phyloP scores from a whole-genome alignment of 179 eudicot species.

The Corrigiola litoralis region DNA sequence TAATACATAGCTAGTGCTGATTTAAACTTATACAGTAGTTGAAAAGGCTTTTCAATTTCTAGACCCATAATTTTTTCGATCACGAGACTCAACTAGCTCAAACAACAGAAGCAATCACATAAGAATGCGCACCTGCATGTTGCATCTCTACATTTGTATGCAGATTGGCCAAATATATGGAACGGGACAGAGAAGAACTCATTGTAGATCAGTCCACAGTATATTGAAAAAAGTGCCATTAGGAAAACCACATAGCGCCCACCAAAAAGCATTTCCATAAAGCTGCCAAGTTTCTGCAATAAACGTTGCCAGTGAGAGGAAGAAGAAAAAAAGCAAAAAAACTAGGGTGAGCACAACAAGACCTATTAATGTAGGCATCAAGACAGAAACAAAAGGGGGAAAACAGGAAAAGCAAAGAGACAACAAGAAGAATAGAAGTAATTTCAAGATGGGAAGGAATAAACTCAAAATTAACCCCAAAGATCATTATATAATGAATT shows the following conservation, averaged over 20 bases:
- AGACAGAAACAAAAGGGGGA: background rate
- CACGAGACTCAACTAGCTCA: background rate
- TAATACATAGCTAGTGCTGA: no score
- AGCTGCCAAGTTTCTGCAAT: slow-evolving; percentile 92
- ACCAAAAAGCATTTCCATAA: slow-evolving; percentile 99
- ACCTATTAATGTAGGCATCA: background rate
- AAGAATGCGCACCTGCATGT: slow-evolving; percentile 62
- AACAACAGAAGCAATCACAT: background rate
- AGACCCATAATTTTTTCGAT: background rate
- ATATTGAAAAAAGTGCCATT: slow-evolving; percentile 90
- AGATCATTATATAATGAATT: no score
- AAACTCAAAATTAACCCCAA: no score
- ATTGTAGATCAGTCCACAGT: slow-evolving; percentile 92
- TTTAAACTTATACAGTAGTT: background rate
- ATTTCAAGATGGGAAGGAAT: no score
- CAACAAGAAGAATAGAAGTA: background rate
- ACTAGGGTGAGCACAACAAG: background rate
- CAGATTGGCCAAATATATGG: slow-evolving; percentile 91
- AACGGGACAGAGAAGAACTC: slow-evolving; percentile 95
- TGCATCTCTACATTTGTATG: slow-evolving; percentile 85
- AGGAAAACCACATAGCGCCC: slow-evolving; percentile 90
- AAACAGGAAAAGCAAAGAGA: background rate
- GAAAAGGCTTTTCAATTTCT: background rate
- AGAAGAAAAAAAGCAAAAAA: background rate
- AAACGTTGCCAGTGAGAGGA: slow-evolving; percentile 13